Base-by-base conservation (phyloP, 2,329 filamentous ascomycete genomes). In the Colletotrichum brevisporum region DNA sequence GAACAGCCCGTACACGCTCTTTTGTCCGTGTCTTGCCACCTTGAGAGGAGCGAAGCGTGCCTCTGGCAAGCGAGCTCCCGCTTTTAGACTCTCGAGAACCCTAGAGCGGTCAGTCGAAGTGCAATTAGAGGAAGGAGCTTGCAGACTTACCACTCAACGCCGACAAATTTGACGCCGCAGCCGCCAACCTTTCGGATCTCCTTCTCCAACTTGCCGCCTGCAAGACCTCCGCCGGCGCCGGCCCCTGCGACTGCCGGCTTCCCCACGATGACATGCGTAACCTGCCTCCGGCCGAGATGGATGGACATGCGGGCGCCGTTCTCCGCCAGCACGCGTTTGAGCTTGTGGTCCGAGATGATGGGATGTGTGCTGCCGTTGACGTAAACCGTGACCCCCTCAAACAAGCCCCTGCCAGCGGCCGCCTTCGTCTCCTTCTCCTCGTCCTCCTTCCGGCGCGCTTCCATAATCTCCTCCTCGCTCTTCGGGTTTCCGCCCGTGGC, bases 321-420 rank as follows among this genome's bases (percentile, higher is more conserved):
- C 65, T 90, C 85, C 5, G 87, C 89, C 45, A 98, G 86, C 16
- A 97, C 79, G 63, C 91, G 90, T 83, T 96, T 97, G 66, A 98
- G 87, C 77, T 89, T 92, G 82, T 97, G 93, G 79, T 98, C 95
- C 15, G 93, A 97, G 71, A 97, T 88, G 26, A 89, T 80, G 1
- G 95, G 94, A 69, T 90, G 87, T 2, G 94, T 97, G 73, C 92
- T 95, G 70, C 94, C 94, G 79, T 97, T 97, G 79, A 98, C 88
- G 81, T 95, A 96, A 74, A 97, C 87, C 59, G 89, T 90, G 24
- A 94, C 85, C 16, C 90, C 89, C 52, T 88, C 81, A 77, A 98
- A 95, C 61, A 97, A 87, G 54, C 83, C 76, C 72, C 74, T 77
- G 71, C 68, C 58, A 36, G 12, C 39, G 31, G 52, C 48, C 24